Evolutionary conservation across 1,284 basidiomycete species (phyloP).

Genomic region (Cystobasidium sp.): DNA sequence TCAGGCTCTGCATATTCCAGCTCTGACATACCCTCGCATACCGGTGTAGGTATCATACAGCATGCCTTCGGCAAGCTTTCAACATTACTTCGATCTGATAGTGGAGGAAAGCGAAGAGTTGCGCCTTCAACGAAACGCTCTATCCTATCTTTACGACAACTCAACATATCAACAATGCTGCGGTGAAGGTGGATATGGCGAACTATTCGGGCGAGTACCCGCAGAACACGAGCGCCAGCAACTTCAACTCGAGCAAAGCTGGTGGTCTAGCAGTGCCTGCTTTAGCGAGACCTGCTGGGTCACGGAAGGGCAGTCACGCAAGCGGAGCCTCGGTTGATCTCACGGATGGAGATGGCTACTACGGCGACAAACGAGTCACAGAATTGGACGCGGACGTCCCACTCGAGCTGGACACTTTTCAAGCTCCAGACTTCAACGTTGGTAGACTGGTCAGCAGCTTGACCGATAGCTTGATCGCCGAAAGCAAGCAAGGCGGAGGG

Average conservation of each 20-base stretch:
- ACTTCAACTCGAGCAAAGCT: neutral
- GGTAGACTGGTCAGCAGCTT: slow-evolving; percentile 47
- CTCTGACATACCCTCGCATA: slow-evolving; percentile 19
- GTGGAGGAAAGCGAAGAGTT: neutral
- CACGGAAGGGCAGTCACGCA: slow-evolving; percentile 15
- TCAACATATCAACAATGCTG: slow-evolving; percentile 8
- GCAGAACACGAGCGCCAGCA: slow-evolving; percentile 1
- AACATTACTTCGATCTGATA: neutral
- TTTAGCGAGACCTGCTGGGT: slow-evolving; percentile 15
- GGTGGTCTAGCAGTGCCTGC: slow-evolving; percentile 3
- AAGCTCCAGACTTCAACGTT: slow-evolving; percentile 50
- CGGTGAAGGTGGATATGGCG: neutral
- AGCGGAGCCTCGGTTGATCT: slow-evolving; percentile 20
- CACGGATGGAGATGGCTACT: slow-evolving; percentile 10
- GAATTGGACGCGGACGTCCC: slow-evolving; percentile 6
- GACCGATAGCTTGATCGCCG: slow-evolving; percentile 48
- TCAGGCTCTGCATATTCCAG: slow-evolving; percentile 27
- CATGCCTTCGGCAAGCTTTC: neutral
- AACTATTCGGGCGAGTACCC: slow-evolving; percentile 4
- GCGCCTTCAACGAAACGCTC: neutral
- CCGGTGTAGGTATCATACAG: slow-evolving; percentile 18
- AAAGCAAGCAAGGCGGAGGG: slow-evolving; percentile 41
- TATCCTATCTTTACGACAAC: neutral
- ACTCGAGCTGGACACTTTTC: slow-evolving; percentile 50
- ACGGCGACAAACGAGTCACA: neutral